Evolutionary conservation across 805 yeast genomes (phyloP).

Genomic region (Pichia insulana): DNA sequence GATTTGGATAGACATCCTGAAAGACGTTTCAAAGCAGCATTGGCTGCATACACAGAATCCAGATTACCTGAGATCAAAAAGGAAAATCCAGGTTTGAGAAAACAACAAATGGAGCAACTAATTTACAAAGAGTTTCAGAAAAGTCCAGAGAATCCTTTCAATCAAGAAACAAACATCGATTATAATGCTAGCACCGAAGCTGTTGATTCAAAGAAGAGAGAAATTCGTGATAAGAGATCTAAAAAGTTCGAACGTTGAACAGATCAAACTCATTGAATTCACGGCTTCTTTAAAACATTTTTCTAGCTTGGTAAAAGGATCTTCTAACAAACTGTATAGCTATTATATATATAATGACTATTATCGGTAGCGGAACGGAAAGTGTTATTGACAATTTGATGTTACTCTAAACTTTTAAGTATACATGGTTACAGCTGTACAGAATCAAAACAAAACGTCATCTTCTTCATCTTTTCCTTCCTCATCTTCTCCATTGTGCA

Average conservation of each 20-base stretch:
- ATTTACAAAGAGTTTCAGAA: slow-evolving; percentile 75
- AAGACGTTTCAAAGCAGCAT: slow-evolving; percentile 78
- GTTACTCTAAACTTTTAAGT: too few relatives aligned
- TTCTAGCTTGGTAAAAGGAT: too few relatives aligned
- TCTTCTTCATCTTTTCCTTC: slow-evolving; percentile 12
- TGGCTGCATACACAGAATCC: slow-evolving; percentile 58
- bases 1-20: slow-evolving; percentile 83
- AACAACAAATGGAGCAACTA: slow-evolving; percentile 69
- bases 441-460: slow-evolving; percentile 9
- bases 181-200: slow-evolving; percentile 56
- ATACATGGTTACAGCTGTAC: too few relatives aligned
- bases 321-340: too few relatives aligned
- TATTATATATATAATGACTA: too few relatives aligned
- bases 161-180: slow-evolving; percentile 55
- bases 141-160: slow-evolving; percentile 76
- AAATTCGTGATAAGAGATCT: slow-evolving; percentile 24
- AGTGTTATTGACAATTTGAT: too few relatives aligned
- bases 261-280: not conserved
- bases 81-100: slow-evolving; percentile 73
- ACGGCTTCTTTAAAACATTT: not conserved
- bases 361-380: too few relatives aligned
- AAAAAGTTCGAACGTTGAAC: slow-evolving; percentile 25
- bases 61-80: slow-evolving; percentile 64
- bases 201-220: slow-evolving; percentile 31
- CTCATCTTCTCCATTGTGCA: not conserved